These are phyloP conservation scores for Hymenoscyphus repandus DNA, from an alignment of 2,329 filamentous ascomycete species.

Conservation along the genomic window DNA sequence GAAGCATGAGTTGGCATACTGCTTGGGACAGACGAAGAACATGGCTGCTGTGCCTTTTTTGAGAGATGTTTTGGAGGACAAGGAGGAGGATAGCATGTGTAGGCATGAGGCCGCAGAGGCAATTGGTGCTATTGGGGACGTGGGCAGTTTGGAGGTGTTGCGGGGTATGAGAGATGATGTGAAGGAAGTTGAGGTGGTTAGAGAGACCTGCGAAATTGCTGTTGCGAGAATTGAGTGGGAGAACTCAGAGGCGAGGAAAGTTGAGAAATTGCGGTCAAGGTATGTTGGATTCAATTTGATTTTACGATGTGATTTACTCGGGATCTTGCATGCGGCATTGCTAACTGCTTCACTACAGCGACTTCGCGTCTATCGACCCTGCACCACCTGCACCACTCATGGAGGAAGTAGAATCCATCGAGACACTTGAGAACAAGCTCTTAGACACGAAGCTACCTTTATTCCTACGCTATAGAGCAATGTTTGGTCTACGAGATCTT, in stretches of 20 bases:
- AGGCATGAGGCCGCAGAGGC: conserved; percentile 96
- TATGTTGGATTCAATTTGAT: conserved; percentile 35
- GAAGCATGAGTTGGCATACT: conserved; percentile 97
- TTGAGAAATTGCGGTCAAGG: conserved; percentile 79
- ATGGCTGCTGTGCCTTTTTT: conserved; percentile 68
- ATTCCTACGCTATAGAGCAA: conserved; percentile 91
- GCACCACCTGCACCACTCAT: conserved; percentile 90
- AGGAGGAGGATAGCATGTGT: conserved; percentile 88
- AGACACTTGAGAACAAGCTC: conserved; percentile 68
- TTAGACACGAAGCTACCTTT: conserved; percentile 75
- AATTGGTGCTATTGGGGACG: conserved; percentile 77
- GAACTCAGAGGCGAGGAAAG: conserved; percentile 64
- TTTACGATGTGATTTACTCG: not conserved
- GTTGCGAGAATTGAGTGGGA: conserved; percentile 94
- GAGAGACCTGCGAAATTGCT: conserved; percentile 94
- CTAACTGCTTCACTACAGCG: conserved; percentile 46
- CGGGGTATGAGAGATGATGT: conserved; percentile 67
- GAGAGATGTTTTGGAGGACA: conserved; percentile 67
- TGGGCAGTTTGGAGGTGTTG: conserved; percentile 68
- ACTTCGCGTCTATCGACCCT: conserved; percentile 93
- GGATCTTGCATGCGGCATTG: conserved; percentile 1
- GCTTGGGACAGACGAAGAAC: conserved; percentile 85
- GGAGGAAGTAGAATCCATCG: conserved; percentile 66
- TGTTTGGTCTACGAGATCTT: conserved; percentile 95
- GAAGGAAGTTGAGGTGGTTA: conserved; percentile 74